phyloP scores from a whole-genome alignment of 2,329 filamentous ascomycete genomes.

The Calonectria hongkongensis region DNA sequence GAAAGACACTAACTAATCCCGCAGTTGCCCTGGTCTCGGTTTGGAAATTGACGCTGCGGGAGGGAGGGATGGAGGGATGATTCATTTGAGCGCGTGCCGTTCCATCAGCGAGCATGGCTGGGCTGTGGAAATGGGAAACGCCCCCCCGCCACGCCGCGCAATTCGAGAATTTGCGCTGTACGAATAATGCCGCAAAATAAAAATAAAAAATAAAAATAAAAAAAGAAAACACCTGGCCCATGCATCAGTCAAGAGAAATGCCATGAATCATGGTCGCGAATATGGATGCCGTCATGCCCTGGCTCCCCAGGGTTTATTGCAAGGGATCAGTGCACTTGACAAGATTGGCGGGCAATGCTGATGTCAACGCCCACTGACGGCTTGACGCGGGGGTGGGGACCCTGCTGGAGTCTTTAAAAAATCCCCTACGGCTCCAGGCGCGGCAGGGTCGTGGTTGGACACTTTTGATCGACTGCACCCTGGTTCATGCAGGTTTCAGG shows the following conservation, averaged over 20 bases:
- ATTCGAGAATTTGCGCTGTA: not conserved
- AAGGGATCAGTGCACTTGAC: slow-evolving; percentile 27
- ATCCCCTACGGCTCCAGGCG: slow-evolving; percentile 46
- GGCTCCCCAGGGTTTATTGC: slow-evolving; percentile 19
- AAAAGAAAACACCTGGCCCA: not conserved
- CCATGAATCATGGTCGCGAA: slow-evolving; percentile 4
- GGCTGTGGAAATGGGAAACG: not conserved
- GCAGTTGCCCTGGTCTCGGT: not conserved
- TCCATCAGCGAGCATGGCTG: slow-evolving; percentile 19
- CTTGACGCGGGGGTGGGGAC: slow-evolving; percentile 45
- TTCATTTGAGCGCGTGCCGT: slow-evolving; percentile 3
- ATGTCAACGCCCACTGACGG: not conserved
- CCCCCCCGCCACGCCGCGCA: slow-evolving; percentile 1
- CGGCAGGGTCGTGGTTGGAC: slow-evolving; percentile 46
- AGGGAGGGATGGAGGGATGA: not conserved
- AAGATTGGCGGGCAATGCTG: slow-evolving; percentile 1
- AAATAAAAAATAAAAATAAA: no score
- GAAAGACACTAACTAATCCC: not conserved
- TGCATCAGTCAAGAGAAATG: slow-evolving; percentile 1
- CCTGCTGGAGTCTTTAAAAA: slow-evolving; percentile 24
- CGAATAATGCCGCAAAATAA: slow-evolving; percentile 12
- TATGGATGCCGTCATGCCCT: not conserved
- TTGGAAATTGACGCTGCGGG: not conserved
- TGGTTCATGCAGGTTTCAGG: slow-evolving; percentile 34
- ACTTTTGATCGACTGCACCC: slow-evolving; percentile 47